Evolutionary conservation across 306 rosid species (phyloP), one percentile per base, ranked within the genome.

Genomic region (Gynostemma pentaphyllum): DNA sequence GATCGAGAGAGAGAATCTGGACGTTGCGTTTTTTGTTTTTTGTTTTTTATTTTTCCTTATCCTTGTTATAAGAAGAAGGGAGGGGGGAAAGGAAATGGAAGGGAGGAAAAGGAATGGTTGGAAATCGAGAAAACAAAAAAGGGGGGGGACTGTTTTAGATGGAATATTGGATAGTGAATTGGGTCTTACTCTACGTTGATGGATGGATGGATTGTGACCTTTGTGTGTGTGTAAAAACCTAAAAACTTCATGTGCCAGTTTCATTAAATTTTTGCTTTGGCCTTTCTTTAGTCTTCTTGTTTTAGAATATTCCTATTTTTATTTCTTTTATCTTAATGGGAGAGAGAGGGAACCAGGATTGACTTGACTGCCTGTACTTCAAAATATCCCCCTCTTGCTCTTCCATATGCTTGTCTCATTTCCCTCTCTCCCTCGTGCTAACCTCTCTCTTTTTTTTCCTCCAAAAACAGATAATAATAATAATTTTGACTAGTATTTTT

Each of bases 121-220:
- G 81, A 75, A 76, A 75, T 50, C 70, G 83, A 74, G 83, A 76
- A 82, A 89, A 80, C 87, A 80, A 82, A 83, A 62, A 21, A 60
- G 68, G 74, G 45, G 74, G 63, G 68, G 74, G 45, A 76, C 80
- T 79, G 74, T 79, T 79, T 56, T n/a, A n/a, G 52, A 71, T 72
- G 76, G 86, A 85, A 79, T 80, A 80, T 81, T 68, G 73, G 81
- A 77, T 72, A 27, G 70, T 78, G 76, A 77, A 78, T 73, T 70
- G 73, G 75, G 63, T 62, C 53, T 74, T 56, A 50, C 71, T 55
- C 71, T 24, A 51, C 67, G 72, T 66, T 72, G 74, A 83, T 81
- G 74, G 95, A 55, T 16, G 42, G 39, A 85, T 75, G 10, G 48
- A 44, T 44, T 13, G 86, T 19, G 84, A 90, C 95, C 69, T 42